These are phyloP conservation scores for Heliophila coronopifolia DNA, from an alignment of 441 rosid species.

Conservation along the genomic window DNA sequence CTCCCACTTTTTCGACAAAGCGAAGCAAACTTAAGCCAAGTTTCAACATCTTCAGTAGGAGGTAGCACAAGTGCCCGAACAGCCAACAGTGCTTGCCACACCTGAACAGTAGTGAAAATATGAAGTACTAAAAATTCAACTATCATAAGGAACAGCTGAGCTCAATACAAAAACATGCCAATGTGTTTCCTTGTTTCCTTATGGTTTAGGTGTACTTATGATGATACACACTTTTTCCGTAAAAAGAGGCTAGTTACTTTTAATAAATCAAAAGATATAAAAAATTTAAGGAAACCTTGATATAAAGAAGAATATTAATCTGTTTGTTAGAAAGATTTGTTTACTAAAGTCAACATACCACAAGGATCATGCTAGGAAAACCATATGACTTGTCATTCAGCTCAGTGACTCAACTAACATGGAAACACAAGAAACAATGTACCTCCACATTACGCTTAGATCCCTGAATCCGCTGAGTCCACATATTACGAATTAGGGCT, in stretches of 20 bases:
- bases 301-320: background rate
- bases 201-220: background rate
- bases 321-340: background rate
- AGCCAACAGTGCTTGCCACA: constrained; percentile 87
- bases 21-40: constrained; percentile 95
- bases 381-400: constrained; percentile 13
- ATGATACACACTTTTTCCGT: too few species aligned
- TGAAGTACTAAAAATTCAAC: constrained; percentile 12
- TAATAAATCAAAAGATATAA: constrained; percentile 4
- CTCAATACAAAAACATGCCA: constrained; percentile 11
- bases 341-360: constrained; percentile 5
- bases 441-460: constrained; percentile 98
- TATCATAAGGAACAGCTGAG: constrained; percentile 4
- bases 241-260: too few species aligned
- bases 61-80: constrained; percentile 97
- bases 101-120: constrained; percentile 40
- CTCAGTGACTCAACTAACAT: constrained; percentile 15
- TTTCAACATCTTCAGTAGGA: constrained; percentile 88
- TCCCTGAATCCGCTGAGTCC: constrained; percentile 98
- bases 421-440: constrained; percentile 20
- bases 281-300: constrained; percentile 1
- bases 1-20: constrained; percentile 91
- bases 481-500: constrained; percentile 93
- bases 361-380: constrained; percentile 16
- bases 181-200: constrained; percentile 11